Evolutionary conservation across 2,329 filamentous ascomycete species (phyloP).

Genomic region (Botrytis aclada): DNA sequence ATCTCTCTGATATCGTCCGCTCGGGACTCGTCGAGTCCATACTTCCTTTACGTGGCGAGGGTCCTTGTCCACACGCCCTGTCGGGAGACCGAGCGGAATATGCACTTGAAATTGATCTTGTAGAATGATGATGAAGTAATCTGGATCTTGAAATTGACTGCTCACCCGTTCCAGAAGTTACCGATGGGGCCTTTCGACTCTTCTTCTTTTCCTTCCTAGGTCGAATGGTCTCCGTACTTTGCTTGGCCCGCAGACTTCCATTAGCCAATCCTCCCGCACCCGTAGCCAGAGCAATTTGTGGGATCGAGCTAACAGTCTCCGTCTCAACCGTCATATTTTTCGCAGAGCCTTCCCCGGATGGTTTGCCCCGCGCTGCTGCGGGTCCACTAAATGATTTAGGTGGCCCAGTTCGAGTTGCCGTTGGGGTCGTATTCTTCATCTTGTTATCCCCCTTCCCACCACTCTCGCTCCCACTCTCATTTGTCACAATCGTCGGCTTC

Average conservation of each 20-base stretch:
- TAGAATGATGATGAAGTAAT: conserved; percentile 42
- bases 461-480: conserved; percentile 66
- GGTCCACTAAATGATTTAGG: conserved; percentile 63
- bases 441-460: conserved; percentile 51
- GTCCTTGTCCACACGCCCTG: conserved; percentile 33
- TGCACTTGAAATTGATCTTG: conserved; percentile 29
- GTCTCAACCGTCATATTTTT: conserved; percentile 97
- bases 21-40: conserved; percentile 32
- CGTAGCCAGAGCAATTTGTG: conserved; percentile 73
- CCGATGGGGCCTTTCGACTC: conserved; percentile 68
- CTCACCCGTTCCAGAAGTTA: conserved; percentile 72
- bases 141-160: conserved; percentile 38
- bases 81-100: conserved; percentile 25
- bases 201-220: conserved; percentile 89
- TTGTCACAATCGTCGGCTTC: conserved; percentile 44
- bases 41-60: conserved; percentile 26
- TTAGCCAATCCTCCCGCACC: conserved; percentile 59
- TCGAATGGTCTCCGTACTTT: conserved; percentile 92
- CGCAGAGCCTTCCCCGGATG: conserved; percentile 65
- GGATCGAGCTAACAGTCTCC: conserved; percentile 88
- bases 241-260: conserved; percentile 78
- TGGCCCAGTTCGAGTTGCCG: conserved; percentile 50
- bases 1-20: conserved; percentile 31
- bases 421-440: conserved; percentile 39
- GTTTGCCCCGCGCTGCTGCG: conserved; percentile 62